These are phyloP conservation scores for Kregervanrija fluxuum DNA, from an alignment of 805 yeast genomes.

Conservation along the genomic window DNA sequence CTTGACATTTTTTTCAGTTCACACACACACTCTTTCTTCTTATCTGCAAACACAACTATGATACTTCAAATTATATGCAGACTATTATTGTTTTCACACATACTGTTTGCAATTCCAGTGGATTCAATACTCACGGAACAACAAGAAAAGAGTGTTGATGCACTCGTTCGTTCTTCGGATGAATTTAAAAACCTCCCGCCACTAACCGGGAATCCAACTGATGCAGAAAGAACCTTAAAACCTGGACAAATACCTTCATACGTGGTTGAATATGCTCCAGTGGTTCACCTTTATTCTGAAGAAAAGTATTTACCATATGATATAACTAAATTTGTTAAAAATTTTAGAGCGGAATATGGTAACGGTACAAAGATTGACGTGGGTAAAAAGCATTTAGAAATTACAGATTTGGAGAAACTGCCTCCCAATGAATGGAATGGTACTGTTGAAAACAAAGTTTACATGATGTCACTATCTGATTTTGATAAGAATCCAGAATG, in stretches of 20 bases:
- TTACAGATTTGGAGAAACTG: conserved; percentile 30
- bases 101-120: no score
- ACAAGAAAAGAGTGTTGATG: conserved; percentile 8
- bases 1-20: no score
- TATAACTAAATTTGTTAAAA: conserved; percentile 55
- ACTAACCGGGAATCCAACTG: conserved; percentile 25
- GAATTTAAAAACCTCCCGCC: conserved; percentile 30
- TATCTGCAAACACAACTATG: neutral
- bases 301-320: conserved; percentile 84
- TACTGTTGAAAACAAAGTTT: conserved; percentile 33
- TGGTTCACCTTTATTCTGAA: conserved; percentile 82
- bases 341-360: conserved; percentile 51
- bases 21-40: no score
- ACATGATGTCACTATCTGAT: conserved; percentile 60
- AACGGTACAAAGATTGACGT: conserved; percentile 38
- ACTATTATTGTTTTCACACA: neutral
- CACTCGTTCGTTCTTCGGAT: conserved; percentile 10
- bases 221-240: conserved; percentile 30
- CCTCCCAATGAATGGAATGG: conserved; percentile 16
- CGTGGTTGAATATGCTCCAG: conserved; percentile 62
- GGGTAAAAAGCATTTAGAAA: conserved; percentile 17
- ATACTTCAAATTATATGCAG: neutral
- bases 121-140: neutral
- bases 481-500: conserved; percentile 72
- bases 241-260: conserved; percentile 58